phyloP scores from a whole-genome alignment of 2,329 filamentous ascomycete genomes.

The Penicillium sp. region DNA sequence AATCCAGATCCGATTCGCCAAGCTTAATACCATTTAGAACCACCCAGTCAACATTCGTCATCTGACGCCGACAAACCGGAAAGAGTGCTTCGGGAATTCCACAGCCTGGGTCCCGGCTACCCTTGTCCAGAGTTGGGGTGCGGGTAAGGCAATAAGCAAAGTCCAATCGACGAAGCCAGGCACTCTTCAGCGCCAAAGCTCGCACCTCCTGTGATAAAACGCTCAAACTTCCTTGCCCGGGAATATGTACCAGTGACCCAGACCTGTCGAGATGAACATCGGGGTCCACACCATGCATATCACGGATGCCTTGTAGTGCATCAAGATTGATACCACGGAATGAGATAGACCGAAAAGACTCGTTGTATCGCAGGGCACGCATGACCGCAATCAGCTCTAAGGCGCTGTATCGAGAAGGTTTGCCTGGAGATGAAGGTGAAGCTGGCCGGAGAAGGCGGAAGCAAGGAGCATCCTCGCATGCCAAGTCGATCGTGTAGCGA shows the following conservation, averaged over 20 bases:
- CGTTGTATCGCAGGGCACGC: slow-evolving; percentile 69
- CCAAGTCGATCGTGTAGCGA: slow-evolving; percentile 61
- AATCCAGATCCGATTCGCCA: slow-evolving; percentile 70
- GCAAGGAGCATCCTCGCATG: slow-evolving; percentile 66
- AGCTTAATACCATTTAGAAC: slow-evolving; percentile 67
- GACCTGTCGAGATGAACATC: slow-evolving; percentile 63
- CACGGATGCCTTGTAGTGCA: slow-evolving; percentile 61
- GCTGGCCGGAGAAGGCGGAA: slow-evolving; percentile 64
- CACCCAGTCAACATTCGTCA: slow-evolving; percentile 72
- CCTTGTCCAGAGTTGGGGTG: slow-evolving; percentile 52
- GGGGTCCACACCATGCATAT: slow-evolving; percentile 62
- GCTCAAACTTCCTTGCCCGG: slow-evolving; percentile 57
- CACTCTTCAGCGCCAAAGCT: slow-evolving; percentile 66
- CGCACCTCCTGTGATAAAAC: slow-evolving; percentile 69
- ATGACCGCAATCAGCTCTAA: slow-evolving; percentile 70
- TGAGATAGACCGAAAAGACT: slow-evolving; percentile 67
- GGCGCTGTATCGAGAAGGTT: slow-evolving; percentile 56
- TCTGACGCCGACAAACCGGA: slow-evolving; percentile 65
- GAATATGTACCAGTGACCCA: slow-evolving; percentile 54
- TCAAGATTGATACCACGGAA: slow-evolving; percentile 67
- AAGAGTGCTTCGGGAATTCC: slow-evolving; percentile 70
- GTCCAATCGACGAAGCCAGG: slow-evolving; percentile 62
- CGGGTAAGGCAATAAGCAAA: slow-evolving; percentile 64
- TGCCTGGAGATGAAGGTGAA: slow-evolving; percentile 24
- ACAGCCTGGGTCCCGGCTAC: slow-evolving; percentile 62